phyloP scores from a whole-genome alignment of 2,329 filamentous ascomycete genomes.

The Colletotrichum brevisporum region DNA sequence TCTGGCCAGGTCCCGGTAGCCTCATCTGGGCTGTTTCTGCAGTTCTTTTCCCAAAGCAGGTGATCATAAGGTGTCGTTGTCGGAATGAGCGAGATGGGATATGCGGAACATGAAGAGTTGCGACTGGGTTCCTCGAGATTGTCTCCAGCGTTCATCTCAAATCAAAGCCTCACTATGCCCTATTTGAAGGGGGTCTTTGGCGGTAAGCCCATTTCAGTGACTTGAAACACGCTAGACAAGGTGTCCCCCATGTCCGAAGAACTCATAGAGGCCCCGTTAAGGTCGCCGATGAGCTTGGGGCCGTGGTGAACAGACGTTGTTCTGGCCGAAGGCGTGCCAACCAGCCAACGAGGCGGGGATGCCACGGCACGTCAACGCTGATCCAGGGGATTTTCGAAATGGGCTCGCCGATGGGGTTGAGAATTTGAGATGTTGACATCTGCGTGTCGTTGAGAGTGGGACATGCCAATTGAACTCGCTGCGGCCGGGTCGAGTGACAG shows the following conservation, averaged over 20 bases:
- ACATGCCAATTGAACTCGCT: conserved; percentile 26
- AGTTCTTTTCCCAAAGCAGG: conserved; percentile 36
- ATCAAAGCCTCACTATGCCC: conserved; percentile 41
- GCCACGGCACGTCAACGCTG: conserved; percentile 30
- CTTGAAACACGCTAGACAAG: conserved; percentile 43
- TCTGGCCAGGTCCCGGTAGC: conserved; percentile 22
- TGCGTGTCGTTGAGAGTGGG: conserved; percentile 35
- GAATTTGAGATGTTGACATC: conserved; percentile 26
- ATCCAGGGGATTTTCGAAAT: conserved; percentile 32
- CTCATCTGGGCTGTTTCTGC: conserved; percentile 26
- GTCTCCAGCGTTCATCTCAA: conserved; percentile 42
- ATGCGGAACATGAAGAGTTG: conserved; percentile 39
- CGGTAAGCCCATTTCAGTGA: conserved; percentile 37
- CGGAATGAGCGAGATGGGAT: conserved; percentile 41
- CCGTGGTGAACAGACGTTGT: conserved; percentile 29
- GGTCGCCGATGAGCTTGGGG: conserved; percentile 39
- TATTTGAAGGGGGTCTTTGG: conserved; percentile 20
- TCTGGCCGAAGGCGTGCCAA: conserved; percentile 27
- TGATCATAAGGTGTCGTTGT: conserved; percentile 38
- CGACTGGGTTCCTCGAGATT: conserved; percentile 41
- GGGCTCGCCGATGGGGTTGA: conserved; percentile 31
- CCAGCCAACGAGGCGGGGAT: conserved; percentile 38
- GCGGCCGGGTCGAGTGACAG: conserved; percentile 6
- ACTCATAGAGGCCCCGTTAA: conserved; percentile 35
- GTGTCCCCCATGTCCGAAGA: conserved; percentile 24